Base-by-base conservation (phyloP, 495 filamentous ascomycete species). In the Aspergillus nidulans region DNA sequence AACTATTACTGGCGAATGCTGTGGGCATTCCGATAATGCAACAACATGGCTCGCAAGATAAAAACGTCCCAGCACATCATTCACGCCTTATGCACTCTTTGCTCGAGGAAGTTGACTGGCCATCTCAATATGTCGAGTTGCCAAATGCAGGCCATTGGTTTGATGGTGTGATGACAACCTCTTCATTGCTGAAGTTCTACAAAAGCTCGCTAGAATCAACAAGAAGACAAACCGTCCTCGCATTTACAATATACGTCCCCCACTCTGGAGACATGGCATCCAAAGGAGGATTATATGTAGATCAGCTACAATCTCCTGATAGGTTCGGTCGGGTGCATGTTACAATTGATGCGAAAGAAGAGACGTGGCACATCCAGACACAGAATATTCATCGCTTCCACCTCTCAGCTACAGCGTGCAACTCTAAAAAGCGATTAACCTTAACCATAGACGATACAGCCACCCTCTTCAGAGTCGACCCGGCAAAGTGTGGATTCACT, bases 21-120 rank as follows among this genome's bases (percentile, higher is more conserved):
- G 64, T 68, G 16, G 80, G 76, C 30, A 82, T 83, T 21, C 82
- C 79, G 10, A 69, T 84, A 13, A 44, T 80, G 25, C 77, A 79
- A 55, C 82, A 85, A 55, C 82, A 85, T 62, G 80, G 81, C 26
- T 69, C 67, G 21, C 55, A 62, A 12, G 82, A 85, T 59, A 77
- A 81, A 56, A 85, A 85, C 67, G 82, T 85, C 12, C 82, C 82
- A 2, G 63, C 68, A 15, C 83, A 77, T 58, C 77, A 85, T 68
- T 82, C 81, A 2, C 70, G 82, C 15, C 62, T 79, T 16, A 76
- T 85, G 63, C 63, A 69, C 30, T 70, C 75, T 51, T 66, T 81
- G 21, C 53, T 81, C 3, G 67, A 64, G 20, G 67, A 79, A 56
- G 64, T 61, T 40, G 64, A 64, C 10, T 71, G 65, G 55, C 57